Conservation (phyloP, 768 basidiomycete genomes). For the Cystofilobasidium macerans region DNA sequence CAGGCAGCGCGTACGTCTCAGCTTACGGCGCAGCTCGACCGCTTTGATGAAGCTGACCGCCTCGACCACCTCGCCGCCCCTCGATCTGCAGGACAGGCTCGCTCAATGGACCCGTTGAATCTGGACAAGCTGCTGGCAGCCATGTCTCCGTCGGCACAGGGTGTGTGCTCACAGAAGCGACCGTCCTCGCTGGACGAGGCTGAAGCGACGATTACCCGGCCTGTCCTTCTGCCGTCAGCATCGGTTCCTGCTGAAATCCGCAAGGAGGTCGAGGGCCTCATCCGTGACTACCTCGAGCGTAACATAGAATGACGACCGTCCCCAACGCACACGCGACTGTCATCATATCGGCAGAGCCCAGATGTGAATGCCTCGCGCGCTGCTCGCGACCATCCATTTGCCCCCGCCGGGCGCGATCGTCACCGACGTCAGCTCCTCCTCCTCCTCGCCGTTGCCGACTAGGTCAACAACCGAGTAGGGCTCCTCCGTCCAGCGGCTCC, state of each 20-base stretch:
- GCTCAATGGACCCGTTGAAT: neutral
- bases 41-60: neutral
- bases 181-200: too few species aligned
- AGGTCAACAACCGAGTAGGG: slow-evolving; percentile 5
- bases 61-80: neutral
- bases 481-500: neutral
- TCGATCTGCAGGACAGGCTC: neutral
- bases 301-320: neutral
- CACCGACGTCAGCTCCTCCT: slow-evolving; percentile 6
- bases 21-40: neutral
- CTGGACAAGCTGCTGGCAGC: neutral
- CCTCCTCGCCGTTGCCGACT: neutral
- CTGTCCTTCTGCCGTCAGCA: neutral
- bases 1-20: neutral
- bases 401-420: slow-evolving; percentile 5
- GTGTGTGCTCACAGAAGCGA: too few species aligned
- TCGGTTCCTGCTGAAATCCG: neutral
- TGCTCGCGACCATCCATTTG: slow-evolving; percentile 7
- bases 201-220: too few species aligned
- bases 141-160: neutral
- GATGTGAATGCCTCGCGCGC: slow-evolving; percentile 1
- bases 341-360: neutral
- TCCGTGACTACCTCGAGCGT: neutral
- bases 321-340: neutral
- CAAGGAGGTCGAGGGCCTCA: neutral